phyloP scores from a whole-genome alignment of 768 basidiomycete species.

The Boletus rubroflammeus region DNA sequence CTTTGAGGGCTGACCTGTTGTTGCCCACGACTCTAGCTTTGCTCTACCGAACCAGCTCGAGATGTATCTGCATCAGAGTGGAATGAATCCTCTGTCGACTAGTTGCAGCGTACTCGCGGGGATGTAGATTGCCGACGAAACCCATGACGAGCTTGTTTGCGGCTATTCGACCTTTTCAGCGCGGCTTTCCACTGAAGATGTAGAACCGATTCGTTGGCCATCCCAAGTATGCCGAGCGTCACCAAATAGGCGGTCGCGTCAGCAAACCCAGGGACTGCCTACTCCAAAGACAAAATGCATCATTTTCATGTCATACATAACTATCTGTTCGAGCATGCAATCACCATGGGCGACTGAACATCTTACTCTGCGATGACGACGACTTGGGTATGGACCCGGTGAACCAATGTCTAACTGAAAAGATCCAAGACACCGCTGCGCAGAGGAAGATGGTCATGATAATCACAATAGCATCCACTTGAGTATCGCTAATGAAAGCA shows the following conservation, averaged over 20 bases:
- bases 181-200: background rate
- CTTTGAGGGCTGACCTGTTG: background rate
- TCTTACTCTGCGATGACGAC: background rate
- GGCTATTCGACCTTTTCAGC: background rate
- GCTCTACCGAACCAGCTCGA: background rate
- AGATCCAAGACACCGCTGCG: conserved; percentile 28
- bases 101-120: background rate
- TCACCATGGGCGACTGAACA: background rate
- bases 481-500: background rate
- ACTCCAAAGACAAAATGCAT: background rate
- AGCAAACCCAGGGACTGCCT: background rate
- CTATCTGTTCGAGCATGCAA: background rate
- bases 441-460: conserved; percentile 27
- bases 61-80: background rate
- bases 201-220: background rate
- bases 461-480: background rate
- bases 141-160: background rate
- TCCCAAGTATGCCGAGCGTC: background rate
- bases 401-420: conserved; percentile 35
- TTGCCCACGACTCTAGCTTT: background rate
- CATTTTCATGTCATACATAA: background rate
- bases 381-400: conserved; percentile 27
- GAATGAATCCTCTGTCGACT: background rate
- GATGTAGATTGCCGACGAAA: background rate
- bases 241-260: background rate